Percentiles rank a stretch among this genome's conserved stretches.
Evolutionary conservation across 1,284 basidiomycete species (phyloP).

Genomic region (Moesziomyces parantarcticus): DNA sequence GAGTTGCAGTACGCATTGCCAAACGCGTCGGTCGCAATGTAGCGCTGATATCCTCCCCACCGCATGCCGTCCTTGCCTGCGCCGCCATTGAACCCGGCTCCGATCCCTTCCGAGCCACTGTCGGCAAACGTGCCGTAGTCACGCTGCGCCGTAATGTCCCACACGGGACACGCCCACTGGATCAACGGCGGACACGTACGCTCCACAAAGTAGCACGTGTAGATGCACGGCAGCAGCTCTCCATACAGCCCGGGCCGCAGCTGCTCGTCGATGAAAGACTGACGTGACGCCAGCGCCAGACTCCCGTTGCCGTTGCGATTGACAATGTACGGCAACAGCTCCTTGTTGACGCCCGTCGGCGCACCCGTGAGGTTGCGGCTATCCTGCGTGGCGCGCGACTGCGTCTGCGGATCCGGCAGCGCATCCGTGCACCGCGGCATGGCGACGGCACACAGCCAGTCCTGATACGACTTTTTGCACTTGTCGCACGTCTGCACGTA

Average conservation of each 20-base stretch:
- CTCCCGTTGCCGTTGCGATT: slow-evolving; percentile 53
- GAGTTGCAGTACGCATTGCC: slow-evolving; percentile 65
- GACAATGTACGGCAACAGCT: slow-evolving; percentile 62
- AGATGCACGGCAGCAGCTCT: slow-evolving; percentile 65
- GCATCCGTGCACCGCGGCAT: slow-evolving; percentile 69
- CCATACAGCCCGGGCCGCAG: slow-evolving; percentile 58
- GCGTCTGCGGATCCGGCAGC: slow-evolving; percentile 33
- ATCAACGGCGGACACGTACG: slow-evolving; percentile 62
- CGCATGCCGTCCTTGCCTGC: slow-evolving; percentile 55
- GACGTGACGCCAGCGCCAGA: slow-evolving; percentile 39
- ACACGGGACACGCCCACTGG: slow-evolving; percentile 61
- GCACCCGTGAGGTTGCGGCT: slow-evolving; percentile 54
- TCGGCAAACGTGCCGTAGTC: slow-evolving; percentile 67
- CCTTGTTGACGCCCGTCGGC: slow-evolving; percentile 49
- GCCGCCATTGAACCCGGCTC: slow-evolving; percentile 59
- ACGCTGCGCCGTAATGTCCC: slow-evolving; percentile 64
- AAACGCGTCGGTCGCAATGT: slow-evolving; percentile 65
- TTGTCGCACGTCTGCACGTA: slow-evolving; percentile 67
- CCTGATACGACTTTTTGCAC: slow-evolving; percentile 67
- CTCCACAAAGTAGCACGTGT: slow-evolving; percentile 63
- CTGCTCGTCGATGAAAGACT: slow-evolving; percentile 56
- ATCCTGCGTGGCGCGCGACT: slow-evolving; percentile 55
- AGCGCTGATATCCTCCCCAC: slow-evolving; percentile 60
- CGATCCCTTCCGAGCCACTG: slow-evolving; percentile 53
- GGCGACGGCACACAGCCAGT: slow-evolving; percentile 69